phyloP scores from a whole-genome alignment of 2,329 filamentous ascomycete species.

The Venturia effusa region DNA sequence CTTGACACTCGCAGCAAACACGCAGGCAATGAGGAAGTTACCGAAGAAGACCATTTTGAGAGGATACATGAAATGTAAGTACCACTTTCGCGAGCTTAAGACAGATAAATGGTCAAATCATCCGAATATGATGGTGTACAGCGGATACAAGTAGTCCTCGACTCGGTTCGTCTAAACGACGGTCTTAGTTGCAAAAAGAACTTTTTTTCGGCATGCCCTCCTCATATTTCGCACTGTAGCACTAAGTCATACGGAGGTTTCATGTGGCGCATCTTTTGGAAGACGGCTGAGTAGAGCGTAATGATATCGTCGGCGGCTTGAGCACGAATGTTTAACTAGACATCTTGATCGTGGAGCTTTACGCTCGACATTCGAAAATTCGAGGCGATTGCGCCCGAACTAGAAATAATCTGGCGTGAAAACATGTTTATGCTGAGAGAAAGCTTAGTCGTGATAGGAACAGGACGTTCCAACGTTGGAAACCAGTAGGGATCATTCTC shows the following conservation, averaged over 20 bases:
- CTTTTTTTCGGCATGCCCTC: not conserved
- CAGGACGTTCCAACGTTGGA: not conserved
- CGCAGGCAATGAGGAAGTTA: slow-evolving; percentile 24
- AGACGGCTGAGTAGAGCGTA: not conserved
- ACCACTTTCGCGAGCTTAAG: too few relatives aligned
- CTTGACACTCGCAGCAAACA: not conserved
- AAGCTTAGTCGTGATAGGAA: not conserved
- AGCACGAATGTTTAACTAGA: too few relatives aligned
- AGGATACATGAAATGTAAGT: not conserved
- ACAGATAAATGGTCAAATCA: too few relatives aligned
- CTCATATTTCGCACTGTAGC: not conserved
- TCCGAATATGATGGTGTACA: not conserved
- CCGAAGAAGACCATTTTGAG: slow-evolving; percentile 14
- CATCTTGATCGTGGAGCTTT: not conserved
- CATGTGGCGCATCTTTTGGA: not conserved
- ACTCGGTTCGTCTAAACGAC: not conserved
- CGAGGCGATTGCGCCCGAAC: not conserved
- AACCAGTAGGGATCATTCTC: not conserved
- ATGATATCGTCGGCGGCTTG: too few relatives aligned
- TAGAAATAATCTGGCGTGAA: not conserved
- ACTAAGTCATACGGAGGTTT: not conserved
- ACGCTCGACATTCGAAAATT: not conserved
- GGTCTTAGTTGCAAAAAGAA: not conserved
- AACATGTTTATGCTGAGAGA: not conserved
- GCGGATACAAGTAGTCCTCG: not conserved